Percentiles rank a stretch among this genome's conserved stretches.
Conservation (phyloP, 2,329 filamentous ascomycete species). For the Aspergillus fijiensis region DNA sequence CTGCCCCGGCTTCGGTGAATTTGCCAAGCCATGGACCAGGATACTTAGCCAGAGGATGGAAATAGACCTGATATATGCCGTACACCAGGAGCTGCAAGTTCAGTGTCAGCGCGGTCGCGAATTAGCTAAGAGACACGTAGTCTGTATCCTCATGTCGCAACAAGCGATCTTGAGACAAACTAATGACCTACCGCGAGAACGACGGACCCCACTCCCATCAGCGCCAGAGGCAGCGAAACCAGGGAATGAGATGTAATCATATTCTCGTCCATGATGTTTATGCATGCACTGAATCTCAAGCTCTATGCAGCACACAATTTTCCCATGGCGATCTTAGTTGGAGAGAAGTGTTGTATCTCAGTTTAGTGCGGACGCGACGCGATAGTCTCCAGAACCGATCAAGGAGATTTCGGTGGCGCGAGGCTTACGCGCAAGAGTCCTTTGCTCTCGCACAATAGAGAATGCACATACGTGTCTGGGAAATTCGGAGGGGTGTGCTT, state of each 20-base stretch:
- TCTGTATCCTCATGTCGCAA: neutral
- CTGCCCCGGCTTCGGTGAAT: conserved; percentile 1
- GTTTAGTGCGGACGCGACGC: neutral
- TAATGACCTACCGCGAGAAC: neutral
- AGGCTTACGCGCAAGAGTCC: neutral
- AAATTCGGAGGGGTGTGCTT: neutral
- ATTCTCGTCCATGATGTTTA: neutral
- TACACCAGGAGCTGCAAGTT: neutral
- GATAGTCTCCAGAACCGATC: neutral
- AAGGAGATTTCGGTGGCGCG: neutral
- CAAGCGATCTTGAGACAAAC: neutral
- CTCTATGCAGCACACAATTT: neutral
- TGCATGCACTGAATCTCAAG: neutral
- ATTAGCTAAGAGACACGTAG: neutral
- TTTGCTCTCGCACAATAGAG: neutral
- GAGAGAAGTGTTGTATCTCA: neutral
- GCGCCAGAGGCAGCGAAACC: neutral
- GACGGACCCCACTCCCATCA: neutral
- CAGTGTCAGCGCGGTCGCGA: neutral
- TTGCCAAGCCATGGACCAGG: conserved; percentile 1
- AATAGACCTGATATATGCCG: neutral
- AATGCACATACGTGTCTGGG: neutral
- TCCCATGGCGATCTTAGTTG: neutral
- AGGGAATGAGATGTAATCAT: neutral
- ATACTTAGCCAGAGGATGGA: neutral